Evolutionary conservation across 139 green algal species (phyloP).

Genomic region (Auxenochlorella protothecoides): DNA sequence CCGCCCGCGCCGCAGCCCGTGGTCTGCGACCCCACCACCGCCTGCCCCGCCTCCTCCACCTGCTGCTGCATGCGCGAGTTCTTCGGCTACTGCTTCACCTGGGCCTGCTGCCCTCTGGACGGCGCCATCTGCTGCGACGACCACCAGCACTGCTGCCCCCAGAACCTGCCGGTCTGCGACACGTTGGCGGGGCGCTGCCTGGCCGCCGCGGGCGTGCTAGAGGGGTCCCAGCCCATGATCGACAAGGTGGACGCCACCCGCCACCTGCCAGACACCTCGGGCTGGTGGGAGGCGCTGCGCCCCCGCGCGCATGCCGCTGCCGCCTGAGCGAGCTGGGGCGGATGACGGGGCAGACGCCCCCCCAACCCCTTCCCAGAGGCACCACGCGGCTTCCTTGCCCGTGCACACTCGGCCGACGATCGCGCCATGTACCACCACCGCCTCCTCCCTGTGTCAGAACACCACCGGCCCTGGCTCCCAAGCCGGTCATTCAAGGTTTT

Average conservation of each 20-base stretch:
- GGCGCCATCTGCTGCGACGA: conserved; percentile 88
- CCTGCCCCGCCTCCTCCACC: conserved; percentile 59
- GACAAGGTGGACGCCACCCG: conserved; percentile 7
- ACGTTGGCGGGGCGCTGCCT: conserved; percentile 36
- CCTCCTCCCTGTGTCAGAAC: too few relatives aligned
- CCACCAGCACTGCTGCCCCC: conserved; percentile 89
- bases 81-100: conserved; percentile 69
- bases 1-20: conserved; percentile 37
- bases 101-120: conserved; percentile 86
- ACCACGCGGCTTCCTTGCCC: too few relatives aligned
- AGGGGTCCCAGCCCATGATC: conserved; percentile 9
- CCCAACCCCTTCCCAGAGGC: too few relatives aligned
- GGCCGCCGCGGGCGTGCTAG: conserved; percentile 8
- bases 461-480: too few relatives aligned
- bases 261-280: too few relatives aligned
- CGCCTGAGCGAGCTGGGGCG: too few relatives aligned
- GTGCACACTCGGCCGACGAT: too few relatives aligned
- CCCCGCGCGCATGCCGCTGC: too few relatives aligned
- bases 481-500: too few relatives aligned
- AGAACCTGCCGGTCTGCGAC: conserved; percentile 79
- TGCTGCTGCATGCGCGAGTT: conserved; percentile 80
- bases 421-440: too few relatives aligned
- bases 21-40: conserved; percentile 54
- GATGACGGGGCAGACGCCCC: too few relatives aligned
- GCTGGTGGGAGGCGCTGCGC: too few relatives aligned